Evolutionary conservation across 192 early-diverging fungal genomes (phyloP).

Genomic region (Backusella westeae): DNA sequence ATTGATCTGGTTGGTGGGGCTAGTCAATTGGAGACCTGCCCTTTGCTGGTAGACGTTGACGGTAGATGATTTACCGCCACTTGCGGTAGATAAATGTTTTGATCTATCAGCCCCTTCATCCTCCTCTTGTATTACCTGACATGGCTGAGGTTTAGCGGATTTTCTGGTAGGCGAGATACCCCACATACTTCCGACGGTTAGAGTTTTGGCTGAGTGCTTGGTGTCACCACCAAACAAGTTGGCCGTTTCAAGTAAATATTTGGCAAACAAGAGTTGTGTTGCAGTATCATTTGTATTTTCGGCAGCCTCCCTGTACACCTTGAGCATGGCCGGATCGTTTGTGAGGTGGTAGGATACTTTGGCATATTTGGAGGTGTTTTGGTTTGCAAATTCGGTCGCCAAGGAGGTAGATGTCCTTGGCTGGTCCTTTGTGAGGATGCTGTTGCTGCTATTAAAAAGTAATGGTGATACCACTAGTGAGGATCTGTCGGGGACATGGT

Average conservation of each 20-base stretch:
- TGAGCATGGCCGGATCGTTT: slow-evolving; percentile 32
- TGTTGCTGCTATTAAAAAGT: background rate
- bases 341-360: slow-evolving; percentile 21
- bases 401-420: background rate
- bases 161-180: background rate
- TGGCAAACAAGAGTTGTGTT: slow-evolving; percentile 73
- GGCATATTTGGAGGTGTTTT: slow-evolving; percentile 13
- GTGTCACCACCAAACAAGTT: slow-evolving; percentile 23
- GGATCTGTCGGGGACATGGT: background rate
- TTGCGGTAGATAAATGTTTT: background rate
- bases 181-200: slow-evolving; percentile 7
- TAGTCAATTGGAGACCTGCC: background rate
- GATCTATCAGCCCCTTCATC: background rate
- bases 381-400: background rate
- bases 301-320: slow-evolving; percentile 71
- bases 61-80: background rate
- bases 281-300: slow-evolving; percentile 72
- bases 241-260: slow-evolving; percentile 72
- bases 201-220: background rate
- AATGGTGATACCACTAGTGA: background rate
- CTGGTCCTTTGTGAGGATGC: background rate
- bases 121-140: background rate
- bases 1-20: background rate
- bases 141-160: background rate
- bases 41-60: background rate